Evolutionary conservation across 2,329 filamentous ascomycete species (phyloP).

Genomic region (Cercospora janseana): DNA sequence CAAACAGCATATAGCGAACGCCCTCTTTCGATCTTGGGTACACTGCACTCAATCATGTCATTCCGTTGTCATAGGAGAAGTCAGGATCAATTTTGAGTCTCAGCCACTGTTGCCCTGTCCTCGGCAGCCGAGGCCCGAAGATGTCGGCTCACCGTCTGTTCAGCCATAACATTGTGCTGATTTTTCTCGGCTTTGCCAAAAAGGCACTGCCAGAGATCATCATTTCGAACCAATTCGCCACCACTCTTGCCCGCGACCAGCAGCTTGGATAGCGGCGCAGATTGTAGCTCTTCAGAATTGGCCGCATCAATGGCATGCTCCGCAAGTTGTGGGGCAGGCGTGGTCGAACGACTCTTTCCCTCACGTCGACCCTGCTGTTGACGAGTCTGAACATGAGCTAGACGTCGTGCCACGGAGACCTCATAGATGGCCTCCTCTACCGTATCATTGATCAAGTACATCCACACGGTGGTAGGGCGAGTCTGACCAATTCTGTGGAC

Average conservation of each 20-base stretch:
- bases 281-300: conserved; percentile 79
- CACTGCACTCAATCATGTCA: too few relatives aligned
- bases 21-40: too few relatives aligned
- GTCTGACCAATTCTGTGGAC: conserved; percentile 93
- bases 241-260: conserved; percentile 67
- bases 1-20: too few relatives aligned
- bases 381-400: conserved; percentile 66
- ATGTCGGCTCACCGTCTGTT: conserved; percentile 50
- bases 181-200: conserved; percentile 58
- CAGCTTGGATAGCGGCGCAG: conserved; percentile 66
- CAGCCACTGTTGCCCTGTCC: conserved; percentile 20
- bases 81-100: too few relatives aligned
- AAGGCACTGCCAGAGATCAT: conserved; percentile 84
- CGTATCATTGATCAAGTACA: conserved; percentile 87
- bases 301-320: conserved; percentile 72
- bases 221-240: conserved; percentile 75
- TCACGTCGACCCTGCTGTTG: conserved; percentile 23
- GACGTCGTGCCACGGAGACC: conserved; percentile 72
- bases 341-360: conserved; percentile 35
- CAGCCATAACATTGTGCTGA: conserved; percentile 29
- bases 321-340: conserved; percentile 32
- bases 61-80: too few relatives aligned
- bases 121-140: conserved; percentile 58
- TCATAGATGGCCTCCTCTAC: conserved; percentile 92
- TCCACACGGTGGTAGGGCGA: conserved; percentile 86